These are phyloP conservation scores for Daldinia childiae DNA, from an alignment of 495 filamentous ascomycete genomes.

Conservation along the genomic window DNA sequence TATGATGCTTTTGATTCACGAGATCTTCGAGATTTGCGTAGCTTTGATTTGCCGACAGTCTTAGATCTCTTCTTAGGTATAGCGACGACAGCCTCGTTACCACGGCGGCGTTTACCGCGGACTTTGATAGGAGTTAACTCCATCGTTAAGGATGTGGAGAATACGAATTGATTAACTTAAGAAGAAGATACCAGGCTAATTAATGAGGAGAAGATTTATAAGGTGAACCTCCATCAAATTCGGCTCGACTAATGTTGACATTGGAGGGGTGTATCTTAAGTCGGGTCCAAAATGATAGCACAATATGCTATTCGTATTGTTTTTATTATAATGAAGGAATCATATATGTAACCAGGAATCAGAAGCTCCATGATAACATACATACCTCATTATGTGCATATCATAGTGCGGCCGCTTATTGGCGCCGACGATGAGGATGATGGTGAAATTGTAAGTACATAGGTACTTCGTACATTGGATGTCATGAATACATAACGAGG, in stretches of 20 bases:
- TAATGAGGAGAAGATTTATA: neutral
- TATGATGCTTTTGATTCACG: slow-evolving; percentile 30
- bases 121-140: slow-evolving; percentile 44
- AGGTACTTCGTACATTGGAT: slow-evolving; percentile 1
- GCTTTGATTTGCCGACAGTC: slow-evolving; percentile 17
- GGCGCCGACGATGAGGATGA: neutral
- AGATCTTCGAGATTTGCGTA: neutral
- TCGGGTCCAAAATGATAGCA: neutral
- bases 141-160: slow-evolving; percentile 18
- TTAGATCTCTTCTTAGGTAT: slow-evolving; percentile 9
- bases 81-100: slow-evolving; percentile 3
- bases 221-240: neutral
- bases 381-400: neutral
- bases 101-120: slow-evolving; percentile 41
- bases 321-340: neutral
- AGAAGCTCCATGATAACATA: neutral
- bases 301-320: neutral
- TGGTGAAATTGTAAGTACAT: slow-evolving; percentile 3
- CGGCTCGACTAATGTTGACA: neutral
- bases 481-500: neutral
- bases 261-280: neutral
- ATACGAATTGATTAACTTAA: neutral
- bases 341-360: neutral
- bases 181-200: neutral
- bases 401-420: neutral